phyloP scores from a whole-genome alignment of 495 filamentous ascomycete species.

The Rhizodiscina lignyota region DNA sequence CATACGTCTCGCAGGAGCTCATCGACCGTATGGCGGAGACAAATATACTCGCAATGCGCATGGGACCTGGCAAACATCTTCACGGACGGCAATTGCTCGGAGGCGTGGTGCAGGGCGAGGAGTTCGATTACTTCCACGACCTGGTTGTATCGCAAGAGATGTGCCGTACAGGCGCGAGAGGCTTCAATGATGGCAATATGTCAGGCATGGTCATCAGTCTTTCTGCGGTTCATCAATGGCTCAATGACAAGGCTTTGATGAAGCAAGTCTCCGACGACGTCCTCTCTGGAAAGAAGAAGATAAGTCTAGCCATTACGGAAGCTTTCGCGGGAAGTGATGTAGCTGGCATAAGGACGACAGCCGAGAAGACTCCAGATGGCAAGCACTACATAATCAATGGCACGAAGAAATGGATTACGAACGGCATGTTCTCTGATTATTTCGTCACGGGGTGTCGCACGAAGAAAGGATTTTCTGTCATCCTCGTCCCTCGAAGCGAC shows the following conservation, averaged over 20 bases:
- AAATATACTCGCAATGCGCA: conserved; percentile 63
- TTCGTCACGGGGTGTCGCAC: conserved; percentile 73
- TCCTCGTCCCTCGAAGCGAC: conserved; percentile 58
- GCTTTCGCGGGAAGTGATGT: conserved; percentile 84
- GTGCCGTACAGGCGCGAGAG: conserved; percentile 39
- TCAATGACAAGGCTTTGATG: conserved; percentile 47
- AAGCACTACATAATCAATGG: conserved; percentile 77
- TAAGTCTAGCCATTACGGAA: conserved; percentile 76
- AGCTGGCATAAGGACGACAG: conserved; percentile 66
- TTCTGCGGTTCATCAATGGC: conserved; percentile 67
- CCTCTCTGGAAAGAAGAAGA: conserved; percentile 69
- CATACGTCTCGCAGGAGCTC: conserved; percentile 57
- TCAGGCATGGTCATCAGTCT: conserved; percentile 74
- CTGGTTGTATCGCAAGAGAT: conserved; percentile 61
- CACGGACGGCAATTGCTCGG: conserved; percentile 50
- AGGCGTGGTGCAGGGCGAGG: conserved; percentile 56
- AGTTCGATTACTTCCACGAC: conserved; percentile 83
- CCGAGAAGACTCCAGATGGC: conserved; percentile 64
- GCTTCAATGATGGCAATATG: conserved; percentile 41
- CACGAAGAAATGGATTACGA: conserved; percentile 92
- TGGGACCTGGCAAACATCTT: conserved; percentile 73
- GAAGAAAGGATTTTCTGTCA: conserved; percentile 63
- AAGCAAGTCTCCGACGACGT: conserved; percentile 53
- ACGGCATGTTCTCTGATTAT: conserved; percentile 70
- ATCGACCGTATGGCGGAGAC: conserved; percentile 61